Conservation (phyloP, 768 basidiomycete genomes). For the Holtermannia corniformis region DNA sequence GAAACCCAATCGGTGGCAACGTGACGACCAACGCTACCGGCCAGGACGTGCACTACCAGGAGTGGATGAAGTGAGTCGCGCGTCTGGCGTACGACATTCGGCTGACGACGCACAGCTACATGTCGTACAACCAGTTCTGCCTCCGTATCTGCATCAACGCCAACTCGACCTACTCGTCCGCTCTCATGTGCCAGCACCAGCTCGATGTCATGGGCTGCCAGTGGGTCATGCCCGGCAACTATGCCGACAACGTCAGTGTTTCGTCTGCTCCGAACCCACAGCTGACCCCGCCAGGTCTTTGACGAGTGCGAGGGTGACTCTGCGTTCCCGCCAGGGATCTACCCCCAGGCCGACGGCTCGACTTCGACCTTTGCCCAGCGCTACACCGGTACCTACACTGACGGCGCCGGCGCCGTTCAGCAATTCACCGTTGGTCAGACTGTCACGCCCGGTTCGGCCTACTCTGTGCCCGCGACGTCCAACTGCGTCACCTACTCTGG, state of each 20-base stretch:
- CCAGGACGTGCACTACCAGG: constrained; percentile 43
- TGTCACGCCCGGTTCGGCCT: constrained; percentile 37
- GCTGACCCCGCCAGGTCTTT: constrained; percentile 43
- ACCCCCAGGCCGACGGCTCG: constrained; percentile 38
- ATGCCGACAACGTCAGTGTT: constrained; percentile 21
- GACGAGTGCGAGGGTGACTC: constrained; percentile 46
- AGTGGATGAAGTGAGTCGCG: constrained; percentile 43
- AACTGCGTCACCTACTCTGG: constrained; percentile 43
- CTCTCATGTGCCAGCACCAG: constrained; percentile 40
- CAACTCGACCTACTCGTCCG: constrained; percentile 42
- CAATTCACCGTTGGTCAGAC: constrained; percentile 40
- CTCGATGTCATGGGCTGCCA: constrained; percentile 42
- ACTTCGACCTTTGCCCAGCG: constrained; percentile 42
- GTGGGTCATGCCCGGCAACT: constrained; percentile 43
- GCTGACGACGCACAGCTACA: constrained; percentile 38
- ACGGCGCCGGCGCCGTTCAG: constrained; percentile 17
- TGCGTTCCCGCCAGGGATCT: constrained; percentile 44
- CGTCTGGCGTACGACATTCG: not conserved
- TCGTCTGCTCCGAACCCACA: constrained; percentile 26
- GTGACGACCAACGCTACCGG: constrained; percentile 42
- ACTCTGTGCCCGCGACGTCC: constrained; percentile 40
- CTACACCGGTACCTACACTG: constrained; percentile 42
- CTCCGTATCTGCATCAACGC: constrained; percentile 46
- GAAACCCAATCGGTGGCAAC: constrained; percentile 44
- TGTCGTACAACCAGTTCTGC: constrained; percentile 46